Base-by-base conservation (phyloP, 2,329 filamentous ascomycete species). In the Thermomyces lanuginosus region DNA sequence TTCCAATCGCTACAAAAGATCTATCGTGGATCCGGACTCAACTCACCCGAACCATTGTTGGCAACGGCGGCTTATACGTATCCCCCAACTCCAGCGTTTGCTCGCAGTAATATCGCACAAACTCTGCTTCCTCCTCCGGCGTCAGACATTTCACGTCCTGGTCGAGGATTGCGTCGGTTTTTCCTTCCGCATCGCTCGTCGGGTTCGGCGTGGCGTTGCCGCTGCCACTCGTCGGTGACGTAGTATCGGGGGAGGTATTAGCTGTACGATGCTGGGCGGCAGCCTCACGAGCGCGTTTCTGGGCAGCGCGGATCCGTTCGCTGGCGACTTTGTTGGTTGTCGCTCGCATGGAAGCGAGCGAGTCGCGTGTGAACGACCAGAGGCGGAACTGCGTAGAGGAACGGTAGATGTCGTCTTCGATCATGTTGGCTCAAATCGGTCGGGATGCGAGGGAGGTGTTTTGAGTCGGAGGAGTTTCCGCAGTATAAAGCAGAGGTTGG, bases 321-420 rank as follows among this genome's bases (percentile, higher is more conserved):
- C 76, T 55, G 46, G 89, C 89, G 26, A 80, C 65, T 6, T 66
- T 57, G 55, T 93, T 93, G 16, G 84, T 92, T 38, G 76, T 76
- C 21, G 64, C 58, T 31, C 89, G 79, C 13, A 86, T 66, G 2
- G 73, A 64, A 25, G 66, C 63, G 3, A 98, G 69, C 20, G 75
- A 70, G 3, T 71, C 55, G 2, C 74, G 69, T 0, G 82, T 81
- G 55, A 86, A 95, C 7, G 84, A 92, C 89, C 89, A 98, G 32
- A 91, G 65, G 22, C 79, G 72, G 49, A 73, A 95, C 53, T 98
- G 89, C 24, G 81, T 86, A 0, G 86, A 92, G 27, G 78, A 69
- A 16, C 82, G 74, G 56, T 95, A 98, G 29, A 84, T 66, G 39
- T 81, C 79, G 55, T 98, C 89, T 65, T 98, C 89, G 35, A 72